Evolutionary conservation across 148 eudicot genomes (phyloP).

Genomic region (Chenopodium quinoa): DNA sequence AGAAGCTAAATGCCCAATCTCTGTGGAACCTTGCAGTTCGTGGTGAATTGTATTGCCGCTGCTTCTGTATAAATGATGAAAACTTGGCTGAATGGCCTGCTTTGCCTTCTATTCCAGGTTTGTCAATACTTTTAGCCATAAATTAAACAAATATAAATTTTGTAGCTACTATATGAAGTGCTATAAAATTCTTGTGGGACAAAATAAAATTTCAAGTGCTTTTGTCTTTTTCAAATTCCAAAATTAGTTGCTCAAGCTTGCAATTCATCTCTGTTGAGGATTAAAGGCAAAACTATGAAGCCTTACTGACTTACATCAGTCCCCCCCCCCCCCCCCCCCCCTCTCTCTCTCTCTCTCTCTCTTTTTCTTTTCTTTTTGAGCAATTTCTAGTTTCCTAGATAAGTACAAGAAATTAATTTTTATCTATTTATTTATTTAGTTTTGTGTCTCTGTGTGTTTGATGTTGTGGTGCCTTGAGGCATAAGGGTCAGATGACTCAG

Average conservation of each 20-base stretch:
- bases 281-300: background rate
- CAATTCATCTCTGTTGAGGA: background rate
- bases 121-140: background rate
- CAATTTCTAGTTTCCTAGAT: no score
- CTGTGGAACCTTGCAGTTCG: constrained; percentile 86
- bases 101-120: constrained; percentile 82
- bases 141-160: background rate
- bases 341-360: no score
- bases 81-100: constrained; percentile 80
- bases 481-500: background rate
- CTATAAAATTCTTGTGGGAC: background rate
- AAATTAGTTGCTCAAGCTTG: background rate
- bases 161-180: background rate
- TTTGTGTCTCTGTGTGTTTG: background rate
- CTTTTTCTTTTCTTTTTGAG: no score
- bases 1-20: constrained; percentile 63
- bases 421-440: no score
- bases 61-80: constrained; percentile 66
- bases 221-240: background rate
- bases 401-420: no score
- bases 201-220: background rate
- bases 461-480: background rate
- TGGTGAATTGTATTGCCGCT: constrained; percentile 87
- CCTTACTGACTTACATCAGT: background rate
- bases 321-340: no score